Base-by-base conservation (phyloP, 805 yeast genomes). In the Sungouiozyma ichnusensis region DNA sequence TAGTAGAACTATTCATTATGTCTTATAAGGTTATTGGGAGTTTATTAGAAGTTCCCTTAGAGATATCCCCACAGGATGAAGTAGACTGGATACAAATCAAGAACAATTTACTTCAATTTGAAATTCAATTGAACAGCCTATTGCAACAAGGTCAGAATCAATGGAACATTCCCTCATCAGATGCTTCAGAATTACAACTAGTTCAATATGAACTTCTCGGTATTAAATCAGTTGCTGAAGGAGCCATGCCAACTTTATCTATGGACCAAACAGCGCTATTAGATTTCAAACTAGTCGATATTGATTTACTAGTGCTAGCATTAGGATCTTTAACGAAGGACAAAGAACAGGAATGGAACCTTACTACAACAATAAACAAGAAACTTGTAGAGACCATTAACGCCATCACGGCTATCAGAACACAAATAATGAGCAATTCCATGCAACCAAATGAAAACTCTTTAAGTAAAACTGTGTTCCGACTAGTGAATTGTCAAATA, bases 401-500 rank as follows among this genome's bases (percentile, higher is more conserved):
- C 7, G 36, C 33, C 14, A 36, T 55, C n/a, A 38, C 58, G 16
- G 33, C 32, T 11, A 20, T 37, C 27, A 45, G 53, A 39, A 40
- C 44, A n/a, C 46, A 42, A 24, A 44, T 48, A 2, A 29, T 35
- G 13, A 35, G 47, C 4, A 43, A 40, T 18, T 36, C 45, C 16
- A 40, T 46, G 19, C 44, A 37, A 24, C 4, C 42, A 14, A 46
- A 41, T 14, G 49, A 43, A 14, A 49, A 51, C 27, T 47, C 49
- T 34, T 38, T 57, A 20, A 57, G 62, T 38, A 47, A 42, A 1
- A 36, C 45, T 1, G 60, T 53, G 4, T 58, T 55, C 47, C 58
- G 52, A 35, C 49, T 54, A 16, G 53, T 62, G 36, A 55, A 52
- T 20, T 42, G 57, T 16, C 43, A 47, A 35, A 31, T 57, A 2